Base-by-base conservation (phyloP, 2,329 filamentous ascomycete genomes). In the Neonectria neomacrospora region DNA sequence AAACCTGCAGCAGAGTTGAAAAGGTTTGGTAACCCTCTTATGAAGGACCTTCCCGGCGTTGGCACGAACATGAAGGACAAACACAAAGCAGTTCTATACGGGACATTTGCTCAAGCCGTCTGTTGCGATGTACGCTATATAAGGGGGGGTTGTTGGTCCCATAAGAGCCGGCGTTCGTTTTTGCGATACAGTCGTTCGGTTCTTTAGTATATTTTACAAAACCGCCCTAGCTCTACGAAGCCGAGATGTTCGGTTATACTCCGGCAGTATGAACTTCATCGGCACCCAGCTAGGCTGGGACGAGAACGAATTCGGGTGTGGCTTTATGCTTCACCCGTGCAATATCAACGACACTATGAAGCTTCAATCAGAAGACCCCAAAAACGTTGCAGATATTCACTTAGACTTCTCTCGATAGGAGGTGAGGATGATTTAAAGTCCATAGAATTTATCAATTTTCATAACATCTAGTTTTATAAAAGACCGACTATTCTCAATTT, bases 1-100 rank as follows among this genome's bases (percentile, higher is more conserved):
- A 83, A 83, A 0, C 79, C 81, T 1, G 74, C 73, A 1, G 71
- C 74, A 0, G 79, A 82, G 20, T 77, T 87, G 2, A 54, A 77
- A 5, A 71, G 75, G n/a, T 78, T 82, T 54, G 71, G 79, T 16
- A 86, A 87, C 37, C 71, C 78, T 0, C 67, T 84, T 1, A 62
- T 86, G 2, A 77, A 77, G 4, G 78, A 83, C 42, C 78, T 83
- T 1, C 85, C 85, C 0, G 87, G 85, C 34, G 86, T 90, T 3
- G 87, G 87, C 30, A 81, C 78, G 37, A 88, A 88, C 74, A 77
- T 90, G 5, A 81, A 87, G 72, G 86, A 90, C 67, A 84, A 85
- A 52, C 83, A 83, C 67, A 84, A 70, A 41, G 39, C 39, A n/a
- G 39, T 42, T 18, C n/a, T 42, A 2, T 42, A 42, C 18, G 39